phyloP scores from a whole-genome alignment of 2,329 filamentous ascomycete species.

The Chlorencoelia australis region DNA sequence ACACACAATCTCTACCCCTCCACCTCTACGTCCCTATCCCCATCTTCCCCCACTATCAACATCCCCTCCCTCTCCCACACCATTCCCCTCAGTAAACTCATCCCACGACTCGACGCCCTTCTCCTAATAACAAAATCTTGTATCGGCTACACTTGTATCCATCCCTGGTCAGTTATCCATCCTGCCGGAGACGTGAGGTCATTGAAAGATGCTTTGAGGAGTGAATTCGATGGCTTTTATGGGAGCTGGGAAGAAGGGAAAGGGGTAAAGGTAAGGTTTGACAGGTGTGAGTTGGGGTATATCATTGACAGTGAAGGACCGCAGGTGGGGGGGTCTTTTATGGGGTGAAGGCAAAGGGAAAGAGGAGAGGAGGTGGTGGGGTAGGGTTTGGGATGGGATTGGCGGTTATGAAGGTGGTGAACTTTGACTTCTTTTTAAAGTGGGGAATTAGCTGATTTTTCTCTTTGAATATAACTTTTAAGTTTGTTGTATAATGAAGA shows the following conservation, averaged over 20 bases:
- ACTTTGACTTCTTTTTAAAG: too few relatives aligned
- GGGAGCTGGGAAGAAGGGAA: constrained; percentile 29
- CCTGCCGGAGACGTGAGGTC: constrained; percentile 39
- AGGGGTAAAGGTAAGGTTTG: constrained; percentile 39
- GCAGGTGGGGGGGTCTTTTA: too few relatives aligned
- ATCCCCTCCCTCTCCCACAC: constrained; percentile 25
- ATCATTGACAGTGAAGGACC: constrained; percentile 43
- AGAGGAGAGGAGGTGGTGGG: too few relatives aligned
- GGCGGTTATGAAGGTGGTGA: too few relatives aligned
- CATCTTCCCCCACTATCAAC: background rate
- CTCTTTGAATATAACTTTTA: too few relatives aligned
- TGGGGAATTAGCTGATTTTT: too few relatives aligned
- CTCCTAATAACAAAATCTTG: constrained; percentile 53
- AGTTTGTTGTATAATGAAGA: too few relatives aligned
- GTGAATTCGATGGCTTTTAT: constrained; percentile 44
- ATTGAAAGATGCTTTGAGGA: constrained; percentile 40
- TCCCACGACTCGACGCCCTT: constrained; percentile 44
- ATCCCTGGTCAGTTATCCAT: constrained; percentile 48
- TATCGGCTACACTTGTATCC: constrained; percentile 40
- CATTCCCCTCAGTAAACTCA: background rate
- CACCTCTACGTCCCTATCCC: constrained; percentile 7
- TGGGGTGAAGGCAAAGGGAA: too few relatives aligned
- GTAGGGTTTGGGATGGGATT: too few relatives aligned
- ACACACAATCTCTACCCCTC: constrained; percentile 34
- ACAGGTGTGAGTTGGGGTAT: constrained; percentile 46